phyloP scores from a whole-genome alignment of 257 asterid genomes.

The Plantago ovata region DNA sequence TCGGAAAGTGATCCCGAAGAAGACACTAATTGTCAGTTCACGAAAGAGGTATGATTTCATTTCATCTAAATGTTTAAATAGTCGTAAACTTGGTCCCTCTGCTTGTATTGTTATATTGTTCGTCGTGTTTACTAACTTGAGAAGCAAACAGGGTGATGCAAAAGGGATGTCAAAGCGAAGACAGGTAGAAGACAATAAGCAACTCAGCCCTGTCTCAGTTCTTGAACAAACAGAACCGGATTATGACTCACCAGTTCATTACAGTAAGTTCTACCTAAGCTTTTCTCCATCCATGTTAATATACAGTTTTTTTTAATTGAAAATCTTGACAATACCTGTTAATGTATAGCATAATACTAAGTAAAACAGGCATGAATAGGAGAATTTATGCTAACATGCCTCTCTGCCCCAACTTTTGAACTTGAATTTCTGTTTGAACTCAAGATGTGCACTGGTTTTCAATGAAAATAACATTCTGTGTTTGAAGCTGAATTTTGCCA shows the following conservation, averaged over 20 bases:
- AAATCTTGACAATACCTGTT: background rate
- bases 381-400: too few species aligned
- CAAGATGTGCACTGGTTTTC: too few species aligned
- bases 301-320: background rate
- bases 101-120: too few species aligned
- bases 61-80: background rate
- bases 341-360: too few species aligned
- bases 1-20: constrained; percentile 9
- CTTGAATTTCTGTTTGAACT: too few species aligned
- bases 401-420: too few species aligned
- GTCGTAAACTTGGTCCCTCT: background rate
- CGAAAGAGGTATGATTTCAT: constrained; percentile 31
- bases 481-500: too few species aligned
- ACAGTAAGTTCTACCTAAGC: constrained; percentile 25
- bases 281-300: too few species aligned
- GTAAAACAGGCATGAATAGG: too few species aligned
- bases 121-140: background rate
- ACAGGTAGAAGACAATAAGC: constrained; percentile 29
- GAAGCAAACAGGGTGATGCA: constrained; percentile 41
- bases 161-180: constrained; percentile 27
- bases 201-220: constrained; percentile 67
- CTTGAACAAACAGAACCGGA: constrained; percentile 49
- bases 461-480: too few species aligned
- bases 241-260: constrained; percentile 37
- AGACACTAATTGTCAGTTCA: background rate